A percentile compares a stretch with the other conserved stretches of the same genome.
Evolutionary conservation across 2,329 filamentous ascomycete genomes (phyloP).

Genomic region (Fusarium verticillioides): DNA sequence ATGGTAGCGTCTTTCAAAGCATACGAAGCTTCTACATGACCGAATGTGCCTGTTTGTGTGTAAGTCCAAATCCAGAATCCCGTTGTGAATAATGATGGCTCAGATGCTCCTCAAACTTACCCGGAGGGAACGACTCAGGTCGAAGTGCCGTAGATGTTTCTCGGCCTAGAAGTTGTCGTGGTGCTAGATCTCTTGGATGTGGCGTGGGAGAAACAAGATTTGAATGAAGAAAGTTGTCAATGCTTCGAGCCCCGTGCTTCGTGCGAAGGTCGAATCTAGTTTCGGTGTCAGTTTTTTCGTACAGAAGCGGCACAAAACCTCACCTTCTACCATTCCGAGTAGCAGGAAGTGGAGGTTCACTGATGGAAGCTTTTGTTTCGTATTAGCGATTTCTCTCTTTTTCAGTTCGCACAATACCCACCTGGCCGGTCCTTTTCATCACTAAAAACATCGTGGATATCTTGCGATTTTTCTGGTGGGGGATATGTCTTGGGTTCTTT

Average conservation of each 20-base stretch:
- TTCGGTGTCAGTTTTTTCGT: conserved; percentile 7
- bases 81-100: background rate
- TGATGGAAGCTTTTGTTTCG: conserved; percentile 36
- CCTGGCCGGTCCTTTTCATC: conserved; percentile 45
- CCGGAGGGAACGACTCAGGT: conserved; percentile 28
- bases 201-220: conserved; percentile 53
- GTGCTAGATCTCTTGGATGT: conserved; percentile 43
- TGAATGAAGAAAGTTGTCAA: conserved; percentile 53
- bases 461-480: conserved; percentile 35
- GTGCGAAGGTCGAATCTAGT: conserved; percentile 49
- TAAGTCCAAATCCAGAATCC: conserved; percentile 15
- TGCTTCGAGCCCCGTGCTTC: conserved; percentile 49
- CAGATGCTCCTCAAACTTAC: background rate
- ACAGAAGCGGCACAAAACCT: background rate
- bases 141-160: conserved; percentile 37
- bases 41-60: conserved; percentile 37
- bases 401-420: conserved; percentile 23
- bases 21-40: conserved; percentile 45
- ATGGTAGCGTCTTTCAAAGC: conserved; percentile 47
- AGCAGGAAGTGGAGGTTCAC: conserved; percentile 36
- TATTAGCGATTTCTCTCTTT: conserved; percentile 25
- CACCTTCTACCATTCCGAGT: conserved; percentile 45
- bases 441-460: conserved; percentile 47
- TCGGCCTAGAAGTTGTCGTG: conserved; percentile 40
- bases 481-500: conserved; percentile 13